A percentile compares a stretch with the other conserved stretches of the same genome.
phyloP scores from a whole-genome alignment of 495 filamentous ascomycete genomes.

The Pseudevernia furfuracea region DNA sequence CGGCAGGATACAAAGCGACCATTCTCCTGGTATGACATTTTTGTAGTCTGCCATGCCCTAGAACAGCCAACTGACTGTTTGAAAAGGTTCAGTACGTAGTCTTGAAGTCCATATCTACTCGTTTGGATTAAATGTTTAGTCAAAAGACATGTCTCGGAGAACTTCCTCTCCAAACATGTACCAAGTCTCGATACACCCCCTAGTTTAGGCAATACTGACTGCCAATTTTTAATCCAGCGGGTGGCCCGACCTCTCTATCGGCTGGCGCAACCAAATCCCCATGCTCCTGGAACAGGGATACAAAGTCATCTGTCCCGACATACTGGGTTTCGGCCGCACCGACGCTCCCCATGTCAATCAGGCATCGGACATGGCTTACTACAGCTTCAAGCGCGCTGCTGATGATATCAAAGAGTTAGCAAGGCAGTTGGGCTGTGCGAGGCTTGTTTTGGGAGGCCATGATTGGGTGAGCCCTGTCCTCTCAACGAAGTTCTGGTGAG shows the following conservation, averaged over 20 bases:
- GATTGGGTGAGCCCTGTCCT: conserved; percentile 59
- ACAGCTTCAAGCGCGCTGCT: conserved; percentile 61
- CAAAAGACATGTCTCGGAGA: background rate
- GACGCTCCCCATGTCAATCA: conserved; percentile 52
- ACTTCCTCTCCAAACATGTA: background rate
- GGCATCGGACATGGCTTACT: conserved; percentile 40
- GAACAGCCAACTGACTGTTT: background rate
- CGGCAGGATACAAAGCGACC: conserved; percentile 46
- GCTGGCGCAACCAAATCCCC: conserved; percentile 81
- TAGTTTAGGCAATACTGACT: background rate
- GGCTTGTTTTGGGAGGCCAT: conserved; percentile 72
- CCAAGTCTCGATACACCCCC: background rate
- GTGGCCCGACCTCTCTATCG: conserved; percentile 60
- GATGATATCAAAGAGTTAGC: conserved; percentile 63
- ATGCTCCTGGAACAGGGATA: conserved; percentile 59
- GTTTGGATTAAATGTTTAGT: background rate
- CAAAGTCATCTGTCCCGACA: conserved; percentile 68
- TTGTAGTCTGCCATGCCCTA: background rate
- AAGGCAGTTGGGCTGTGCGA: conserved; percentile 45
- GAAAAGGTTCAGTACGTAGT: background rate
- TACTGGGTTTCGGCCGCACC: conserved; percentile 74
- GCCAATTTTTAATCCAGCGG: conserved; percentile 48
- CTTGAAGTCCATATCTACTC: background rate
- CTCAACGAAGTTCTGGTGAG: no score
- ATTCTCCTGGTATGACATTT: conserved; percentile 51